A percentile compares a stretch with the other conserved stretches of the same genome.
phyloP scores from a whole-genome alignment of 2,329 filamentous ascomycete species.

The Rhynchosporium graminicola region DNA sequence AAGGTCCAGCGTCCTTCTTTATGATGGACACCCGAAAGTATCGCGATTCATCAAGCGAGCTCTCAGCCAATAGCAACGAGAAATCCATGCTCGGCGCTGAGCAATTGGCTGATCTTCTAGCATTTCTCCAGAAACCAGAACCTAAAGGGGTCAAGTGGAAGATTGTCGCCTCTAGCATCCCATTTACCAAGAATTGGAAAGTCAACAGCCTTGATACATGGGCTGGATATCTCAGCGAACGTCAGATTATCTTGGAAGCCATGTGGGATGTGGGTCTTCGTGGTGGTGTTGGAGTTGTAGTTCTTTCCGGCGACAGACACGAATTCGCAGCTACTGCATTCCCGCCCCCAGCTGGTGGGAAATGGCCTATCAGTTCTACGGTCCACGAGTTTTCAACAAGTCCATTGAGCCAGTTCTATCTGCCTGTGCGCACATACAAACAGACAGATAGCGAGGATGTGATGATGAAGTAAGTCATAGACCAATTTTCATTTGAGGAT shows the following conservation, averaged over 20 bases:
- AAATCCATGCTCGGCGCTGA: conserved; percentile 86
- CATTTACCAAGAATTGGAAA: conserved; percentile 97
- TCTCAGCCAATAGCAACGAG: conserved; percentile 58
- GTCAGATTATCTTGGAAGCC: conserved; percentile 76
- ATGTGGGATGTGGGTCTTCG: conserved; percentile 84
- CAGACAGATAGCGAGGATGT: conserved; percentile 83
- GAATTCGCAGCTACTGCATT: conserved; percentile 91
- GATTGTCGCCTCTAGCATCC: conserved; percentile 84
- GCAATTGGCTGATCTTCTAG: conserved; percentile 78
- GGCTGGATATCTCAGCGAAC: conserved; percentile 86
- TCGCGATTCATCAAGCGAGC: conserved; percentile 65
- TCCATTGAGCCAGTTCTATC: conserved; percentile 90
- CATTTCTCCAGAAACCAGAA: conserved; percentile 72
- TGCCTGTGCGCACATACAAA: conserved; percentile 79
- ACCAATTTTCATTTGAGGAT: too few relatives aligned
- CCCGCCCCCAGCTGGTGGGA: conserved; percentile 60
- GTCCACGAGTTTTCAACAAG: conserved; percentile 92
- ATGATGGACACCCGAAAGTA: conserved; percentile 90
- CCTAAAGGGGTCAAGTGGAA: conserved; percentile 87
- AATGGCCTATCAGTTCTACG: conserved; percentile 62
- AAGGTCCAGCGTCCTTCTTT: conserved; percentile 93
- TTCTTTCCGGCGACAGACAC: conserved; percentile 91
- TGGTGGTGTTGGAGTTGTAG: conserved; percentile 73
- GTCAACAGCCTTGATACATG: conserved; percentile 88
- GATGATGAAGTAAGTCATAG: conserved; percentile 69